Evolutionary conservation across 1,139 yeast species (phyloP).

Genomic region (Debaryomyces subglobosus): DNA sequence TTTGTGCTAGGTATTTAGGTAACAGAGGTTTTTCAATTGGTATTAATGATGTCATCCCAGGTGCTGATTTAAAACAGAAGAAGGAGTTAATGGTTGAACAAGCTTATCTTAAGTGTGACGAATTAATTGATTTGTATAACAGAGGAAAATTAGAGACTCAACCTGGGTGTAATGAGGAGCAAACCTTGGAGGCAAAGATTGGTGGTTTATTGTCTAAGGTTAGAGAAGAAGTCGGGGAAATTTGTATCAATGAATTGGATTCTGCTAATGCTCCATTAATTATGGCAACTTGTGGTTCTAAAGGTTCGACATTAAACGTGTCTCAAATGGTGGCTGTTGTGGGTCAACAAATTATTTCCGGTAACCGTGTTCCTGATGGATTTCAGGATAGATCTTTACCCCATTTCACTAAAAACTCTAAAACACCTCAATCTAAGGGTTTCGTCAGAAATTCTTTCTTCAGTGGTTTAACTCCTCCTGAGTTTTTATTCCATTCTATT

Average conservation of each 20-base stretch:
- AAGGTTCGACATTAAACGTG: constrained; percentile 96
- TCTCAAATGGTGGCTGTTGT: constrained; percentile 99
- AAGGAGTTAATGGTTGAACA: constrained; percentile 89
- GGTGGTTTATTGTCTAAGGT: constrained; percentile 96
- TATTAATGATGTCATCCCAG: constrained; percentile 96
- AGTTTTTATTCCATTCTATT: constrained; percentile 96
- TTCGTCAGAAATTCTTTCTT: constrained; percentile 95
- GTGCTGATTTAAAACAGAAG: constrained; percentile 68
- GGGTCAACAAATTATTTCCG: constrained; percentile 98
- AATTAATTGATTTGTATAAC: constrained; percentile 76
- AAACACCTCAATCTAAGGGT: constrained; percentile 97
- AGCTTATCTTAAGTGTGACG: constrained; percentile 92
- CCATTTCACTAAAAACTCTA: constrained; percentile 93
- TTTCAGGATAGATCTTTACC: constrained; percentile 98
- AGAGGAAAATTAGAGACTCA: constrained; percentile 94
- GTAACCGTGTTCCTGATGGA: constrained; percentile 99
- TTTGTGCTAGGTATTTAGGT: constrained; percentile 94
- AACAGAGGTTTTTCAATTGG: constrained; percentile 97
- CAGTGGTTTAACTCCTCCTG: constrained; percentile 94
- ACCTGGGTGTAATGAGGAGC: constrained; percentile 99
- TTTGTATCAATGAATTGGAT: constrained; percentile 89
- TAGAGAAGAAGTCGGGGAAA: constrained; percentile 98
- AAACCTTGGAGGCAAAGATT: constrained; percentile 95
- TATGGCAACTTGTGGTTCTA: constrained; percentile 99
- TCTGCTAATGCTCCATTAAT: constrained; percentile 93